phyloP scores from a whole-genome alignment of 495 filamentous ascomycete species.

The Penicillium fimorum region DNA sequence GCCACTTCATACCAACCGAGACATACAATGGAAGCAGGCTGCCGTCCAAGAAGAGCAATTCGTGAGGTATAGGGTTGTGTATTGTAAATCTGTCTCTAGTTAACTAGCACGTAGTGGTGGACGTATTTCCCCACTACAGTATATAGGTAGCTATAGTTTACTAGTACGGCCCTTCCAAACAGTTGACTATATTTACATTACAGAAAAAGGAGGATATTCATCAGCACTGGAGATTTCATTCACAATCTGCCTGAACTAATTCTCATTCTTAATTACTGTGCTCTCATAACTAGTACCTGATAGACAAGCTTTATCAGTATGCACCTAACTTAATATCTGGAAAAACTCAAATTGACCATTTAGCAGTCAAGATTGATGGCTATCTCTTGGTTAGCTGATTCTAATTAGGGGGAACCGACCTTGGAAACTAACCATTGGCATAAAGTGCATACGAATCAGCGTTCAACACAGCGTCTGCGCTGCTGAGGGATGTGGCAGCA shows the following conservation, averaged over 20 bases:
- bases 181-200: neutral
- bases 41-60: too few relatives aligned
- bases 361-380: conserved; percentile 29
- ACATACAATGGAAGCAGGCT: too few relatives aligned
- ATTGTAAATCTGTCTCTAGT: too few relatives aligned
- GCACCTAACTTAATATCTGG: neutral
- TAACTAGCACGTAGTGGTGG: too few relatives aligned
- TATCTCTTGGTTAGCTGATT: conserved; percentile 15
- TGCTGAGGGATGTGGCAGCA: conserved; percentile 43
- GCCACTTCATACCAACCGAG: too few relatives aligned
- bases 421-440: conserved; percentile 48
- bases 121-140: too few relatives aligned
- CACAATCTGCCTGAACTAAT: neutral
- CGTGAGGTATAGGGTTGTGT: too few relatives aligned
- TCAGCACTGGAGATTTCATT: neutral
- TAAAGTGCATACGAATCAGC: conserved; percentile 64
- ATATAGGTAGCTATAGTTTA: neutral
- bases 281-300: neutral
- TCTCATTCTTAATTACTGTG: neutral
- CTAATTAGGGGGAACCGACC: too few relatives aligned
- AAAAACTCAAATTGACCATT: neutral
- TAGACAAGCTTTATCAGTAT: neutral
- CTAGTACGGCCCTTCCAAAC: neutral
- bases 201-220: neutral
- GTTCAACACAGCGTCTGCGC: conserved; percentile 51